Evolutionary conservation across 1,284 basidiomycete species (phyloP).

Genomic region (Acaromyces ingoldii): DNA sequence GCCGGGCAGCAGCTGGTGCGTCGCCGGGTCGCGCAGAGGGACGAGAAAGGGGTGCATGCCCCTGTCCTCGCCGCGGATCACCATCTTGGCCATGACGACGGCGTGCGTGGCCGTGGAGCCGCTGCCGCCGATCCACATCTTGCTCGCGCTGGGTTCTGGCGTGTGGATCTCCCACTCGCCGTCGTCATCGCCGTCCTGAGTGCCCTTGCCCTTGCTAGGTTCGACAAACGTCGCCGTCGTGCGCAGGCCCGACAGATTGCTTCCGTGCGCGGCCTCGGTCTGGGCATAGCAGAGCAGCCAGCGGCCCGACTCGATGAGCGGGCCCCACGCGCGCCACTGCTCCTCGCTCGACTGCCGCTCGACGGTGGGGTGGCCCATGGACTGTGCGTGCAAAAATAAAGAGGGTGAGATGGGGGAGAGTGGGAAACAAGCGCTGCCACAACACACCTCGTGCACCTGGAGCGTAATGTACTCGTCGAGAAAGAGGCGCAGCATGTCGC

Average conservation of each 20-base stretch:
- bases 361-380: slow-evolving; percentile 36
- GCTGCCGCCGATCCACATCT: slow-evolving; percentile 32
- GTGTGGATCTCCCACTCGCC: slow-evolving; percentile 20
- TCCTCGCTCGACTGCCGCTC: slow-evolving; percentile 16
- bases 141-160: slow-evolving; percentile 28
- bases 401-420: too few relatives aligned
- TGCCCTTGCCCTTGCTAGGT: slow-evolving; percentile 27
- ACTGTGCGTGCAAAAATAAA: not conserved
- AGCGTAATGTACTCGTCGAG: slow-evolving; percentile 37
- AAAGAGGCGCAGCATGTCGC: slow-evolving; percentile 29
- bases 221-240: slow-evolving; percentile 36
- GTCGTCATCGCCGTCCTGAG: not conserved
- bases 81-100: slow-evolving; percentile 33
- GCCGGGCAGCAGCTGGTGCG: slow-evolving; percentile 28
- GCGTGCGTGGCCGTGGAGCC: slow-evolving; percentile 36
- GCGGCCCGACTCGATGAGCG: slow-evolving; percentile 19
- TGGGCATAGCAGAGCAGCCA: slow-evolving; percentile 40
- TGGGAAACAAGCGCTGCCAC: too few relatives aligned
- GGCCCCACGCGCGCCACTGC: slow-evolving; percentile 34
- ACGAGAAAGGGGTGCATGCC: slow-evolving; percentile 45
- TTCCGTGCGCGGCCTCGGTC: slow-evolving; percentile 37
- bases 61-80: slow-evolving; percentile 24
- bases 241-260: slow-evolving; percentile 30
- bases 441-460: slow-evolving; percentile 31
- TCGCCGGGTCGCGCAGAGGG: slow-evolving; percentile 25